These are phyloP conservation scores for Avicennia marina DNA, from an alignment of 257 asterid genomes.

Conservation along the genomic window DNA sequence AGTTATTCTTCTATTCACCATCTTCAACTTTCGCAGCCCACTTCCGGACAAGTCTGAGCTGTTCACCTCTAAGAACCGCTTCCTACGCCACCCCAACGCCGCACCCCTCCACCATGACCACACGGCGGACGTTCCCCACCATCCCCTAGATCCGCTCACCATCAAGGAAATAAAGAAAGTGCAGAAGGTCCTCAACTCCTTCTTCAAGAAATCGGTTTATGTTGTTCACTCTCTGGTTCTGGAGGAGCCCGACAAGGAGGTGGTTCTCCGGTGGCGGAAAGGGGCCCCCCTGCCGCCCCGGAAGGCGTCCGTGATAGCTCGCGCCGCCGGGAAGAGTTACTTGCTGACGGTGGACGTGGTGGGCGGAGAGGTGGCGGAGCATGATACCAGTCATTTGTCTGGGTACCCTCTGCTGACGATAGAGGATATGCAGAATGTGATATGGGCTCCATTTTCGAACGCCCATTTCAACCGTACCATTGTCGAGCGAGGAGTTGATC, in stretches of 20 bases:
- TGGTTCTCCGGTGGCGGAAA: constrained; percentile 48
- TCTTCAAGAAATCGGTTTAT: constrained; percentile 30
- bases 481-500: constrained; percentile 51
- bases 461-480: constrained; percentile 52
- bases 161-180: constrained; percentile 45
- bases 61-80: constrained; percentile 45
- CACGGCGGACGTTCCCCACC: constrained; percentile 35
- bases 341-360: constrained; percentile 52
- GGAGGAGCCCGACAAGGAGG: constrained; percentile 60
- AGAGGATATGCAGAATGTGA: constrained; percentile 43
- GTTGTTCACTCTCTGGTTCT: constrained; percentile 57
- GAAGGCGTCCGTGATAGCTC: constrained; percentile 51
- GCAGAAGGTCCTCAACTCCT: constrained; percentile 27
- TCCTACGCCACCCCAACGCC: constrained; percentile 37
- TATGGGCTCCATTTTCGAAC: constrained; percentile 35
- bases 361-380: constrained; percentile 42
- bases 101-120: constrained; percentile 17
- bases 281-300: constrained; percentile 45
- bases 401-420: constrained; percentile 54
- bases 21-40: too few species aligned
- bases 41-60: constrained; percentile 19
- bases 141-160: constrained; percentile 78
- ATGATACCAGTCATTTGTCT: constrained; percentile 36
- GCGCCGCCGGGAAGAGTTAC: constrained; percentile 48
- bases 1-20: too few species aligned